These are phyloP conservation scores for Solanum chiquidenum DNA, from an alignment of 257 asterid genomes.

Conservation along the genomic window DNA sequence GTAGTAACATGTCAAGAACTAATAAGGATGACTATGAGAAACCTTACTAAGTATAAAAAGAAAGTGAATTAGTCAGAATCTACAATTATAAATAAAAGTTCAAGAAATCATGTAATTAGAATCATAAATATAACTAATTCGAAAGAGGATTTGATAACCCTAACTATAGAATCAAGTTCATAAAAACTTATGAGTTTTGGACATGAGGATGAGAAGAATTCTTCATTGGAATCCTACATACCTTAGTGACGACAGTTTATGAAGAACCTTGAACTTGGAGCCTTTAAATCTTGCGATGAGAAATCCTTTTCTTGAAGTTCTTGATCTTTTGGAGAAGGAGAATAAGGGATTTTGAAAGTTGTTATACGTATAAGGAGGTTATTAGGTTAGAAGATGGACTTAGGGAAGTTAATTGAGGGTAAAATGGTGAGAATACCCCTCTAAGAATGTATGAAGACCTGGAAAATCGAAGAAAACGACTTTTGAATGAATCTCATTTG, in stretches of 20 bases:
- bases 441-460: neutral
- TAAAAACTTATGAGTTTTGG: neutral
- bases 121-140: neutral
- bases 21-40: neutral
- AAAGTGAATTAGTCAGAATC: neutral
- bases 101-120: neutral
- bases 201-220: neutral
- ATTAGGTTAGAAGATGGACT: neutral
- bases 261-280: neutral
- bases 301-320: neutral
- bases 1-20: neutral
- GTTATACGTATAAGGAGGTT: neutral
- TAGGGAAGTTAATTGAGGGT: neutral
- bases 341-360: neutral
- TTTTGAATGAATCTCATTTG: neutral
- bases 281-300: neutral
- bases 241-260: neutral
- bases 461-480: neutral
- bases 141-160: neutral
- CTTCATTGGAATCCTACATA: neutral
- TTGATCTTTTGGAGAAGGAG: neutral
- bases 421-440: neutral
- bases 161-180: neutral
- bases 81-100: too few relatives aligned
- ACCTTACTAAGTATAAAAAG: neutral